Conservation (phyloP, 208 protist genomes). For the Naegleria lovaniensis region DNA sequence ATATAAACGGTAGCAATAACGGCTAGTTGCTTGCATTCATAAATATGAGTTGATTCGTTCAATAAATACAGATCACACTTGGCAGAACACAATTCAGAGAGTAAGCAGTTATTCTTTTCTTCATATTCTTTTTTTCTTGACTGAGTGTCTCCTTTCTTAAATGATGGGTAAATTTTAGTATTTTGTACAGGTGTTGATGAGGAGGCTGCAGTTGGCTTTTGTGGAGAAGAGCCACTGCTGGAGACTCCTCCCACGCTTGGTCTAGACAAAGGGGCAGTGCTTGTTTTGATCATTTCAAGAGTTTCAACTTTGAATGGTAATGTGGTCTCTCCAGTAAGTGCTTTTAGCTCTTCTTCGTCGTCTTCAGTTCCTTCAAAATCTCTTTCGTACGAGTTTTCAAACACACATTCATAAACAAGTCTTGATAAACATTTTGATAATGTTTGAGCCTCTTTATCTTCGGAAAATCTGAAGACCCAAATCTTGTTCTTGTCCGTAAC, state of each 20-base stretch:
- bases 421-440: not conserved
- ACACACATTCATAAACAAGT: not conserved
- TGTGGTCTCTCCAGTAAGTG: not conserved
- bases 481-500: not conserved
- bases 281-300: not conserved
- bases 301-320: not conserved
- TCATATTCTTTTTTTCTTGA: not conserved
- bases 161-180: not conserved
- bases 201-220: not conserved
- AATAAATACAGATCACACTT: slow-evolving; percentile 3
- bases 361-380: not conserved
- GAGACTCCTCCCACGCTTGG: not conserved
- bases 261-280: not conserved
- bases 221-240: too few species aligned
- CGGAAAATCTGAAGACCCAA: not conserved
- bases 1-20: not conserved
- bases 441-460: not conserved
- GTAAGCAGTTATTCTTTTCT: not conserved
- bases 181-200: not conserved
- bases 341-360: not conserved
- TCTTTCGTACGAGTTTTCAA: not conserved
- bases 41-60: not conserved
- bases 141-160: not conserved
- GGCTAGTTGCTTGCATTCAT: not conserved
- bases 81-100: not conserved